Conservation (phyloP, 129 eudicot species). For the Calendula officinalis region DNA sequence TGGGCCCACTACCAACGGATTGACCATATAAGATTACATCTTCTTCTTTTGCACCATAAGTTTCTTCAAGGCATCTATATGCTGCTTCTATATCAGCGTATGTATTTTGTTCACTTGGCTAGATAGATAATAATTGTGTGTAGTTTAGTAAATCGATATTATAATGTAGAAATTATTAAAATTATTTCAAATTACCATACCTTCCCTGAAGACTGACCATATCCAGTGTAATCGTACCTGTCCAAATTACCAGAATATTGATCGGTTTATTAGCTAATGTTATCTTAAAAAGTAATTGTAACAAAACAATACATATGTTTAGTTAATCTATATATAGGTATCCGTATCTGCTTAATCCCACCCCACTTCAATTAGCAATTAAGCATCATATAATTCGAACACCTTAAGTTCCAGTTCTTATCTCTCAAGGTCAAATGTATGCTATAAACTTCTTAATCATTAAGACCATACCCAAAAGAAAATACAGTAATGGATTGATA, state of each 20-base stretch:
- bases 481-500: no score
- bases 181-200: slow-evolving; percentile 32
- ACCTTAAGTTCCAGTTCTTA: background rate
- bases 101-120: slow-evolving; percentile 97
- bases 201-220: slow-evolving; percentile 94
- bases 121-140: slow-evolving; percentile 4
- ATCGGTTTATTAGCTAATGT: no score
- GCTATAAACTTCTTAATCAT: background rate
- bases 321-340: background rate
- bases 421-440: background rate
- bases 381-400: background rate
- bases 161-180: slow-evolving; percentile 9
- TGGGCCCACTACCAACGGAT: slow-evolving; percentile 98
- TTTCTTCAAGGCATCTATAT: slow-evolving; percentile 75
- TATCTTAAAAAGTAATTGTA: background rate
- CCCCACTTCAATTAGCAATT: background rate
- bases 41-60: slow-evolving; percentile 80
- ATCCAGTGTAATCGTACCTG: slow-evolving; percentile 95
- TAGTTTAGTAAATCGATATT: slow-evolving; percentile 19
- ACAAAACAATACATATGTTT: background rate
- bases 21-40: slow-evolving; percentile 88
- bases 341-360: background rate
- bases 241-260: slow-evolving; percentile 8
- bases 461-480: no score
- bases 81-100: slow-evolving; percentile 98